Conservation (phyloP, 176 grass and related monocot species). For the Puya raimondii region DNA sequence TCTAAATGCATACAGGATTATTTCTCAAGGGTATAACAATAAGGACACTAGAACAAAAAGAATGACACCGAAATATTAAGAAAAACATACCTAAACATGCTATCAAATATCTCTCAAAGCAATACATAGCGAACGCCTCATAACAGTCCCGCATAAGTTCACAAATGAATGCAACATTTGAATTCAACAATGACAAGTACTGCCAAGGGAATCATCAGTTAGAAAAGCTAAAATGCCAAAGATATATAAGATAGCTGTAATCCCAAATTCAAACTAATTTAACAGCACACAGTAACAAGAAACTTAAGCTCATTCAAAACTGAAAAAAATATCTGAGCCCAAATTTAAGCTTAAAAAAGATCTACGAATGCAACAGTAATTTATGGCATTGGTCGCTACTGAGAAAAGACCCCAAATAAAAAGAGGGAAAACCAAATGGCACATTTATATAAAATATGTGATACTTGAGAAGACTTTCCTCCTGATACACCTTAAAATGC, state of each 20-base stretch:
- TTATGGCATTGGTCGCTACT: neutral
- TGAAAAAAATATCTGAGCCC: neutral
- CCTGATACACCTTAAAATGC: too few relatives aligned
- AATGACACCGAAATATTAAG: neutral
- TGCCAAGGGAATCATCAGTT: constrained; percentile 29
- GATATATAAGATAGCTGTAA: neutral
- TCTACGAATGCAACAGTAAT: neutral
- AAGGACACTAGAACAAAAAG: neutral
- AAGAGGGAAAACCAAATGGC: neutral
- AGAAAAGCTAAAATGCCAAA: neutral
- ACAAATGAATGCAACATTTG: constrained; percentile 77
- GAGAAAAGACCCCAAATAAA: neutral
- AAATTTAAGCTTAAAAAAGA: neutral
- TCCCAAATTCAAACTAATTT: neutral
- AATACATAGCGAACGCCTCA: constrained; percentile 98
- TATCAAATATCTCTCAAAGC: constrained; percentile 97
- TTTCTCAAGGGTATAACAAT: neutral
- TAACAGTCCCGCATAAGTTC: constrained; percentile 96
- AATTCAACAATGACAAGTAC: constrained; percentile 82
- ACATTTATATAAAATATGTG: neutral
- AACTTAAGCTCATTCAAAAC: neutral
- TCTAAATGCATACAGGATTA: neutral
- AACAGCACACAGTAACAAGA: neutral
- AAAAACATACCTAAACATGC: constrained; percentile 83
- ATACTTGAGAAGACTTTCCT: neutral